Percentiles rank a stretch among this genome's conserved stretches.
Evolutionary conservation across 805 yeast genomes (phyloP).

Genomic region (Metschnikowia baotianmanensis): DNA sequence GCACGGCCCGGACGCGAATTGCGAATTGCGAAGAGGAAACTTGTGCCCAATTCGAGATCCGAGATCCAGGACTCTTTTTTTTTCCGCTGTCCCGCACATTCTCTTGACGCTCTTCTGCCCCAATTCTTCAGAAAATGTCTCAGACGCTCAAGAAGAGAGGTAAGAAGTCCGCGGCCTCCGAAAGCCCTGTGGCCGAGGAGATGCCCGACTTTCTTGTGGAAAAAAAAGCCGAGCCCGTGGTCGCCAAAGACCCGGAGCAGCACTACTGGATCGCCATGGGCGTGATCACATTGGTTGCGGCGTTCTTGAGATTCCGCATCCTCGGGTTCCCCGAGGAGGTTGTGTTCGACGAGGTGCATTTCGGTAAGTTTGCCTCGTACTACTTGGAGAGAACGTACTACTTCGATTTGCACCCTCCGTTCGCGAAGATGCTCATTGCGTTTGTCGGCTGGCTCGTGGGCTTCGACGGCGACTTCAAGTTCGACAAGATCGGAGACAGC

Average conservation of each 20-base stretch:
- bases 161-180: slow-evolving; percentile 19
- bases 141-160: slow-evolving; percentile 29
- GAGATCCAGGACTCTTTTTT: not conserved
- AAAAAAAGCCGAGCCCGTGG: not conserved
- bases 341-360: slow-evolving; percentile 85
- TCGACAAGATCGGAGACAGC: slow-evolving; percentile 82
- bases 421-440: slow-evolving; percentile 91
- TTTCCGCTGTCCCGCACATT: not conserved
- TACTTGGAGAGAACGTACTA: slow-evolving; percentile 88
- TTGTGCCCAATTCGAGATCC: not conserved
- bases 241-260: slow-evolving; percentile 25
- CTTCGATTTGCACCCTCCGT: slow-evolving; percentile 97
- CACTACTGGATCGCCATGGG: slow-evolving; percentile 36
- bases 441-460: slow-evolving; percentile 86
- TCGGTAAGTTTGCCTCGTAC: slow-evolving; percentile 81
- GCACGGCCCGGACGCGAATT: slow-evolving; percentile 1
- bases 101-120: not conserved
- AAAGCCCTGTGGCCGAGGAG: not conserved
- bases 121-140: slow-evolving; percentile 21
- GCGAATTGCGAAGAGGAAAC: not conserved
- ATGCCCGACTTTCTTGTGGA: slow-evolving; percentile 5
- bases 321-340: slow-evolving; percentile 69
- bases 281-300: slow-evolving; percentile 42
- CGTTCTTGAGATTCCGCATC: slow-evolving; percentile 55
- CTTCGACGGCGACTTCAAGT: slow-evolving; percentile 88